Evolutionary conservation across 345 rosid genomes (phyloP), one percentile per base, ranked within the genome.

Genomic region (Populus simonii): DNA sequence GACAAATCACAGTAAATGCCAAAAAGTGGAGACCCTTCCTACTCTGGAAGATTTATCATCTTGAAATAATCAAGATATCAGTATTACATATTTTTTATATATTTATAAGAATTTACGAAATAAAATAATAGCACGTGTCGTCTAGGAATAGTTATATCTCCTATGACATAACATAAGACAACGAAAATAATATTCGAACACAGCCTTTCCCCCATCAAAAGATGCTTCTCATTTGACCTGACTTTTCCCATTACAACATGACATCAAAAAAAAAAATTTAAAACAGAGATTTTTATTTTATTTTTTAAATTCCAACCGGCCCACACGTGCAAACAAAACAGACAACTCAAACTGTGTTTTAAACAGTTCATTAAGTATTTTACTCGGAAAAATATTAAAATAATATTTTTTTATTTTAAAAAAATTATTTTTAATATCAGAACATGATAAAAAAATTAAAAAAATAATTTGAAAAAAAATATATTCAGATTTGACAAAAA

Each of bases 281-380:
- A 25, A 31, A 10, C n/a, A 3, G 10, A 51, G 7, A 20, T 45
- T 3, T 2, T 38, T 11, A 31, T 6, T 18, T 25, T 45, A 13
- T 51, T 8, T 74, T 74, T 33, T 8, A 55, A 62, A 31, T 75
- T 38, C 20, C 27, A 7, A 15, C 63, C 31, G 74, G 65, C 72
- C 68, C 78, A 36, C 79, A 2, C 51, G 25, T 5, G n/a, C 61
- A 18, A 36, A 59, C 12, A n/a, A 65, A 27, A 71, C 78, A 79
- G 80, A 72, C 11, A 8, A 23, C 88, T 74, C 82, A 81, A 77
- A 72, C 75, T 4, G 13, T 57, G 39, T 53, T 41, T 25, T 7
- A 55, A 80, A 69, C 62, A 29, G 66, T 3, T 33, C 31, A 53
- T 33, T 33, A 33, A 0, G 2, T 29, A 1, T 29, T 29, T 29